Conservation (phyloP, 805 yeast species). For the Kodamaea jinghongensis region DNA sequence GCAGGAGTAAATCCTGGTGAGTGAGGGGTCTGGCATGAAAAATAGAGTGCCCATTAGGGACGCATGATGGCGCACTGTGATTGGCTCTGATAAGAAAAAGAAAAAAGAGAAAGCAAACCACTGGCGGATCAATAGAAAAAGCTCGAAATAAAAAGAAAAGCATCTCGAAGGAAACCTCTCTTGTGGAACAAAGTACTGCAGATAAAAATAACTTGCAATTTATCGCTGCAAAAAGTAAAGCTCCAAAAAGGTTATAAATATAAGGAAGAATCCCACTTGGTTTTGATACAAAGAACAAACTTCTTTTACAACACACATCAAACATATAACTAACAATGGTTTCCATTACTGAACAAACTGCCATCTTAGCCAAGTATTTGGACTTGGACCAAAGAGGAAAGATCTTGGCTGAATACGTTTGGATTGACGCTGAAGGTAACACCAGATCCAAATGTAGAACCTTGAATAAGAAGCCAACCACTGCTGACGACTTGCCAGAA, state of each 20-base stretch:
- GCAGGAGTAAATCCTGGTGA: too few species aligned
- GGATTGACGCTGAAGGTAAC: constrained; percentile 93
- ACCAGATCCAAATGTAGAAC: constrained; percentile 95
- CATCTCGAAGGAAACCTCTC: constrained; percentile 1
- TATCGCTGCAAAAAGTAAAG: too few species aligned
- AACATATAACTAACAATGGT: constrained; percentile 23
- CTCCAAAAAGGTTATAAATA: too few species aligned
- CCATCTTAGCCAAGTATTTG: constrained; percentile 77
- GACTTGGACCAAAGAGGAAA: constrained; percentile 82
- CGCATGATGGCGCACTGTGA: background rate
- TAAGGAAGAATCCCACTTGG: too few species aligned
- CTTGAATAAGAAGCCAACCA: constrained; percentile 59
- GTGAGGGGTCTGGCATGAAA: too few species aligned
- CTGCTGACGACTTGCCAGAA: constrained; percentile 88
- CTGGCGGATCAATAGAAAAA: too few species aligned
- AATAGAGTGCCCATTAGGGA: too few species aligned
- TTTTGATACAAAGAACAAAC: too few species aligned
- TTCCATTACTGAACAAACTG: constrained; percentile 62
- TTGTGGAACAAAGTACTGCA: background rate
- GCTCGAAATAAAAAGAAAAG: background rate
- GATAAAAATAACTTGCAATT: background rate
- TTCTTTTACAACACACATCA: background rate
- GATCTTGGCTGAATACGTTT: constrained; percentile 92
- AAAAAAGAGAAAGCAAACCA: background rate
- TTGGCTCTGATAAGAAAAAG: constrained; percentile 9